Conservation (phyloP, 164 flowering plant species). For the Cinnamomum micranthum region DNA sequence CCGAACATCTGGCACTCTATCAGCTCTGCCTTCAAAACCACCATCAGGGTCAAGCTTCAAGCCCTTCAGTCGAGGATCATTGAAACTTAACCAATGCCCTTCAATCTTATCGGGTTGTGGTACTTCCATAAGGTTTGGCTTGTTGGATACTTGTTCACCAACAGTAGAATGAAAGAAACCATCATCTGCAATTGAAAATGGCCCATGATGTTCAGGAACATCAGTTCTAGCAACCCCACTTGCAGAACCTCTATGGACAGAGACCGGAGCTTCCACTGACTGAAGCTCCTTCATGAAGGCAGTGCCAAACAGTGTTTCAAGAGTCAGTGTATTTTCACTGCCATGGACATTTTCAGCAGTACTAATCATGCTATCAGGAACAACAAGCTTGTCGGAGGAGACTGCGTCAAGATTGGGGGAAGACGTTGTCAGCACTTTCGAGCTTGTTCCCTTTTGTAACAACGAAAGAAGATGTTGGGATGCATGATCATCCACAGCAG, state of each 20-base stretch:
- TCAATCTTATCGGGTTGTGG: conserved; percentile 29
- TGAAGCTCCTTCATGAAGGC: conserved; percentile 95
- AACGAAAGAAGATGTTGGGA: conserved; percentile 86
- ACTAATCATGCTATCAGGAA: conserved; percentile 10
- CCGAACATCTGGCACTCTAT: conserved; percentile 29
- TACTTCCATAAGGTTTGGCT: conserved; percentile 16
- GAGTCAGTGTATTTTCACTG: conserved; percentile 52
- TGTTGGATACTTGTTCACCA: conserved; percentile 20
- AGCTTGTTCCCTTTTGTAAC: conserved; percentile 54
- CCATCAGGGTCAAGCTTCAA: conserved; percentile 20
- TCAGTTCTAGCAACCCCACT: conserved; percentile 36
- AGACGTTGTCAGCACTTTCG: conserved; percentile 12
- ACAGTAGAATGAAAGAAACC: conserved; percentile 18
- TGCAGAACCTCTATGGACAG: conserved; percentile 48
- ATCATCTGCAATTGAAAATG: conserved; percentile 31
- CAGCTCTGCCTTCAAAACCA: conserved; percentile 29
- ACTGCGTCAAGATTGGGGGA: conserved; percentile 21
- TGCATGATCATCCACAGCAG: conserved; percentile 51
- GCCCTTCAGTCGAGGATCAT: conserved; percentile 32
- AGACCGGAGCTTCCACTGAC: conserved; percentile 73
- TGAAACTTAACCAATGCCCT: conserved; percentile 33
- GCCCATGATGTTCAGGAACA: conserved; percentile 31
- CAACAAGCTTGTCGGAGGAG: conserved; percentile 17
- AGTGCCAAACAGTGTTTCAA: conserved; percentile 88
- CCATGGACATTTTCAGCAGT: conserved; percentile 15